These are phyloP conservation scores for Magnusiomyces paraingens DNA, from an alignment of 1,139 yeast genomes.

Conservation along the genomic window DNA sequence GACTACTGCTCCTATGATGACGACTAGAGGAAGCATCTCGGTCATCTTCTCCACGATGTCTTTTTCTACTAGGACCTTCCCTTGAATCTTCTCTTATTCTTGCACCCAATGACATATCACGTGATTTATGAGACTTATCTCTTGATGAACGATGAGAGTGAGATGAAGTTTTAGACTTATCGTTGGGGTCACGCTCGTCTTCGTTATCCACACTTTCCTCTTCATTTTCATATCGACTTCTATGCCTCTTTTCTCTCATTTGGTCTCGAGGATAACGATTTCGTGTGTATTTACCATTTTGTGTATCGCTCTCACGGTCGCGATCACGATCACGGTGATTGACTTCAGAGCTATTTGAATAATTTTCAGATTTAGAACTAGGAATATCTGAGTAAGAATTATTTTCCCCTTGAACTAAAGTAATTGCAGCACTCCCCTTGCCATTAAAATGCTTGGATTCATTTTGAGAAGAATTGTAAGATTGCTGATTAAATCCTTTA, in stretches of 20 bases:
- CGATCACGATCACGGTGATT: constrained; percentile 2
- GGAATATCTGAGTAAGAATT: background rate
- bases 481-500: background rate
- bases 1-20: constrained; percentile 19
- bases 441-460: background rate
- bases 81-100: constrained; percentile 12
- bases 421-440: constrained; percentile 17
- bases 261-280: background rate
- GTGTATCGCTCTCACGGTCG: background rate
- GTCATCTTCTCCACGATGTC: constrained; percentile 17
- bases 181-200: constrained; percentile 14
- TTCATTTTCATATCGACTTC: constrained; percentile 8
- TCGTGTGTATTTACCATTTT: background rate
- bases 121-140: constrained; percentile 19
- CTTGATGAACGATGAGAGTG: constrained; percentile 9
- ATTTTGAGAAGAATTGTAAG: background rate
- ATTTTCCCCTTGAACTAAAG: constrained; percentile 12
- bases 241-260: background rate
- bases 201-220: constrained; percentile 13
- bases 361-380: background rate
- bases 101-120: constrained; percentile 15
- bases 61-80: constrained; percentile 12
- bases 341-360: background rate
- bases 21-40: constrained; percentile 10
- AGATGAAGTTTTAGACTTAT: constrained; percentile 8